Evolutionary conservation across 73 alveolate species (phyloP), one percentile per base, ranked within the genome.

Genomic region (Paramecium biaurelia): DNA sequence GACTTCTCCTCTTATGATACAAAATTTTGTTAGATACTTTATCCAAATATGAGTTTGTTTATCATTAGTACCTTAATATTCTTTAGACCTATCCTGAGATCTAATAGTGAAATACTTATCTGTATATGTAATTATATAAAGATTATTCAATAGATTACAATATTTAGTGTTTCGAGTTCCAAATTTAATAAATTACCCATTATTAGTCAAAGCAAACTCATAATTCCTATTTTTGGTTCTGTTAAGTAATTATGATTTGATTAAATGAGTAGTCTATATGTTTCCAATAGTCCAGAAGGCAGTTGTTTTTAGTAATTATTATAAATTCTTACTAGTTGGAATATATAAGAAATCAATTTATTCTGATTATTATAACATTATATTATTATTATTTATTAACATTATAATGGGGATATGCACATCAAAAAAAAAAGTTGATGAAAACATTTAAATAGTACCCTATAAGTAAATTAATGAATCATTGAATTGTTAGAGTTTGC

Each of bases 391-490:
- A 30, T 43, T 20, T 53, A 53, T 53, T 53, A 53, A 18, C 1
- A 53, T n/a, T 43, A 30, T 43, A 43, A 79, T 79, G 90, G 90
- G 90, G 30, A 45, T 63, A 9, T 79, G 90, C 28, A 10, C 57
- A 30, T 24, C 90, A 41, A 43, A 79, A 53, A 53, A 7, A 43
- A 38, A 21, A 79, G n/a, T 79, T 26, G 74, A 43, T 18, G 49
- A 45, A 2, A 42, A 38, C 10, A 24, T 79, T 12, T 41, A 79
- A 79, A 45, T 79, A 43, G 28, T 41, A 21, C 53, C 90, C 72
- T 79, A 79, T 21, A 43, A 79, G 76, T 79, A 79, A 6, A 10
- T 41, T 4, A 42, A 20, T 41, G n/a, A 43, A 42, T 30, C 7
- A 42, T 18, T 23, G 4, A 2, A 18, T 53, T 53, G 32, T 12